Conservation (phyloP, 148 eudicot species). For the Chenopodium quinoa region DNA sequence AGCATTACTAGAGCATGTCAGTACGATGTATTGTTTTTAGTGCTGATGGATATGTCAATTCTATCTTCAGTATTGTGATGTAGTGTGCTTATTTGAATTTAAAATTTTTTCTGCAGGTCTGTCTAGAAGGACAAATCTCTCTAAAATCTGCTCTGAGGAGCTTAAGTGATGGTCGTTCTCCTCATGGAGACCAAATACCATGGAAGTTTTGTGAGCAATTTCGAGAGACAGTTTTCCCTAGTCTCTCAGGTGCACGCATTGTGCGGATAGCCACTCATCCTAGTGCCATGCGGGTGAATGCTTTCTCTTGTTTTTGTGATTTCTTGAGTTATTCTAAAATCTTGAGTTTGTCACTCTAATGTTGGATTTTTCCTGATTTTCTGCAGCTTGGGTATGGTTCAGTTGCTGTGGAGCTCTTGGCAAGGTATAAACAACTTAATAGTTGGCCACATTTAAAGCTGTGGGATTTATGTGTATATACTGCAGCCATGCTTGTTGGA, state of each 20-base stretch:
- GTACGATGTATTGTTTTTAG: background rate
- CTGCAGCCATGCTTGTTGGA: background rate
- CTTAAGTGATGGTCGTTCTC: conserved; percentile 68
- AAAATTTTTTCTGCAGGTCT: conserved; percentile 42
- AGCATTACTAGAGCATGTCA: background rate
- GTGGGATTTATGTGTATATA: background rate
- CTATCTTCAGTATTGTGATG: background rate
- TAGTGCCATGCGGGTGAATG: conserved; percentile 85
- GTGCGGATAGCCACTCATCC: conserved; percentile 99
- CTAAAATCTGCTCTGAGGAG: conserved; percentile 68
- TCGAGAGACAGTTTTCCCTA: conserved; percentile 68
- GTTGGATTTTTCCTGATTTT: background rate
- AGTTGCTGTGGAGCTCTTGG: conserved; percentile 70
- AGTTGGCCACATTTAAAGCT: background rate
- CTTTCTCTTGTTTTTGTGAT: background rate
- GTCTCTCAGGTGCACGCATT: conserved; percentile 92
- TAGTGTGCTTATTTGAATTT: background rate
- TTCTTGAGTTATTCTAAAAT: background rate
- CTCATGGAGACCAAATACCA: conserved; percentile 94
- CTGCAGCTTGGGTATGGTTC: conserved; percentile 97
- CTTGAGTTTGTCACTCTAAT: background rate
- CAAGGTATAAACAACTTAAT: conserved; percentile 47
- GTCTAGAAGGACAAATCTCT: conserved; percentile 93
- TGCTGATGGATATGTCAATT: background rate
- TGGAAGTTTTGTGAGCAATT: conserved; percentile 94